Evolutionary conservation across 1,139 yeast species (phyloP).

Genomic region (Suhomyces bribrorum): DNA sequence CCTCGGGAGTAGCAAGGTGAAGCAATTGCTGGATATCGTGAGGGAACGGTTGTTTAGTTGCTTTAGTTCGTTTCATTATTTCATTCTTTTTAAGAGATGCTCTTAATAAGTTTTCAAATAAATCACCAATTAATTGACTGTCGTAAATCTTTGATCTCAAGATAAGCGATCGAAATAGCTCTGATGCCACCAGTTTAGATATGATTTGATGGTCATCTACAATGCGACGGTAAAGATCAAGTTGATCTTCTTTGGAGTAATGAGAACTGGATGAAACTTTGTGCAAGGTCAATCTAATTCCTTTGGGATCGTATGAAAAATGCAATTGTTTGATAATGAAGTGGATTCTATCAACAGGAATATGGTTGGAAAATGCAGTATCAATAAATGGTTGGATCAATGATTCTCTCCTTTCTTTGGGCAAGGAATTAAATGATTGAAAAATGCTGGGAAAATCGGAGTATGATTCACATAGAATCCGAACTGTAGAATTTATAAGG

Average conservation of each 20-base stretch:
- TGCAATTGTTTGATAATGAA: conserved; percentile 5
- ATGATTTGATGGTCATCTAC: conserved; percentile 8
- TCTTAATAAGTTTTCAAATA: conserved; percentile 18
- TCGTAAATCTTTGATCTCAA: conserved; percentile 20
- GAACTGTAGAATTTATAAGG: conserved; percentile 4
- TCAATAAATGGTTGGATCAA: conserved; percentile 2
- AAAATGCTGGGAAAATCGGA: conserved; percentile 3
- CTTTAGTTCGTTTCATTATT: conserved; percentile 7
- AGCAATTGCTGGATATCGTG: conserved; percentile 23
- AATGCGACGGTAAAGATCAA: conserved; percentile 5
- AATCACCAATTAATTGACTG: conserved; percentile 11
- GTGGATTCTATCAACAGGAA: not conserved
- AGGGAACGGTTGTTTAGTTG: conserved; percentile 5
- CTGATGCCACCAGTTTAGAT: conserved; percentile 24
- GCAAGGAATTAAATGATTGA: conserved; percentile 3
- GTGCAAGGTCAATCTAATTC: conserved; percentile 1
- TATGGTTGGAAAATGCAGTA: not conserved
- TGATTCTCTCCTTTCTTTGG: conserved; percentile 3
- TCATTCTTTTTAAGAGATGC: conserved; percentile 10
- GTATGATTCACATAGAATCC: conserved; percentile 4
- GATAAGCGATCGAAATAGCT: conserved; percentile 23
- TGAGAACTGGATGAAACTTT: not conserved
- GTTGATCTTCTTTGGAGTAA: conserved; percentile 1
- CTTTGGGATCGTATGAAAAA: conserved; percentile 5
- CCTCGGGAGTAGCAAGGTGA: conserved; percentile 14